A percentile compares a stretch with the other conserved stretches of the same genome.
These are phyloP conservation scores for Aspergillus eucalypticola DNA, from an alignment of 2,329 filamentous ascomycete species.

Conservation along the genomic window DNA sequence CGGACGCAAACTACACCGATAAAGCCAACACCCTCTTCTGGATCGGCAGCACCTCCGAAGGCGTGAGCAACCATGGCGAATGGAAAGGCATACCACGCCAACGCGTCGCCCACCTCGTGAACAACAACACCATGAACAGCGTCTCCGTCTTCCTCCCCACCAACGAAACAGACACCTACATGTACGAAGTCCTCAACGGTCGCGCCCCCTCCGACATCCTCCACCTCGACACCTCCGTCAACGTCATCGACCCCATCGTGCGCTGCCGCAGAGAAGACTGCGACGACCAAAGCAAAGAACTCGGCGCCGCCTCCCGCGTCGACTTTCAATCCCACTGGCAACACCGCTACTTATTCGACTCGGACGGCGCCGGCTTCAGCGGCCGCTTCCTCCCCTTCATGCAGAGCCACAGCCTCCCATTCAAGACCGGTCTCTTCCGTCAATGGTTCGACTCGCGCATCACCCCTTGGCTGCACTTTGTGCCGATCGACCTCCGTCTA, in stretches of 20 bases:
- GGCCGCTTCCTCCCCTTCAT: slow-evolving; percentile 66
- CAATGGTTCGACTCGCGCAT: slow-evolving; percentile 79
- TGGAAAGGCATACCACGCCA: slow-evolving; percentile 70
- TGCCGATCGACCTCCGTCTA: slow-evolving; percentile 72
- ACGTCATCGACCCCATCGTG: slow-evolving; percentile 59
- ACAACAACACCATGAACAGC: slow-evolving; percentile 55
- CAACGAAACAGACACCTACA: slow-evolving; percentile 46
- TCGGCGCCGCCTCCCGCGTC: slow-evolving; percentile 48
- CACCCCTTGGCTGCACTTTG: slow-evolving; percentile 76
- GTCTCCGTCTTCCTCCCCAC: slow-evolving; percentile 60
- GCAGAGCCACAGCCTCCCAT: slow-evolving; percentile 65
- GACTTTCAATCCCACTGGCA: slow-evolving; percentile 62
- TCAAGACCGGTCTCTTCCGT: slow-evolving; percentile 70
- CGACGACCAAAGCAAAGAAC: slow-evolving; percentile 53
- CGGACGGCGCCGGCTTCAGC: slow-evolving; percentile 69
- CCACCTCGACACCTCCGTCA: slow-evolving; percentile 60
- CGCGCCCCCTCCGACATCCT: slow-evolving; percentile 39
- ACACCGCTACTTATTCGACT: slow-evolving; percentile 70
- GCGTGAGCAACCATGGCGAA: slow-evolving; percentile 52
- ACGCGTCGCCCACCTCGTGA: slow-evolving; percentile 69
- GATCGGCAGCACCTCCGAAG: slow-evolving; percentile 68
- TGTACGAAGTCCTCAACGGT: slow-evolving; percentile 57
- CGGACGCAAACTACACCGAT: slow-evolving; percentile 57
- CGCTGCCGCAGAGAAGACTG: slow-evolving; percentile 58
- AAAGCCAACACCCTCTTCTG: slow-evolving; percentile 71